Evolutionary conservation across 2,329 filamentous ascomycete genomes (phyloP).

Genomic region (Albifimbria verrucaria): DNA sequence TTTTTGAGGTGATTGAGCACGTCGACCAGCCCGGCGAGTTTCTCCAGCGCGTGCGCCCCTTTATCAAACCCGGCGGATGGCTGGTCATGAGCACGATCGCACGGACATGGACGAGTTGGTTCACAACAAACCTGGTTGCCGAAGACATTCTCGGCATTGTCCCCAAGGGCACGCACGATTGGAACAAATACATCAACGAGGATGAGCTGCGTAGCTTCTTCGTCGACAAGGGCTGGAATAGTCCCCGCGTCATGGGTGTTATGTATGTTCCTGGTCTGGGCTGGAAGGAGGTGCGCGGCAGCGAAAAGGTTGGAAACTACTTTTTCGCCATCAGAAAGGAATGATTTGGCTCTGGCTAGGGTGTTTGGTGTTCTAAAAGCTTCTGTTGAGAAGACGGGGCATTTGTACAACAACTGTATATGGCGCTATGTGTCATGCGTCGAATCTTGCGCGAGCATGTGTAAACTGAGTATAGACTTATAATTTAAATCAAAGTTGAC

Average conservation of each 20-base stretch:
- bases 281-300: slow-evolving; percentile 78
- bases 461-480: no score
- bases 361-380: not conserved
- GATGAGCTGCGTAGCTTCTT: slow-evolving; percentile 65
- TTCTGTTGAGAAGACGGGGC: not conserved
- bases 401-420: no score
- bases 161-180: slow-evolving; percentile 90
- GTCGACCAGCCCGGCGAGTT: slow-evolving; percentile 74
- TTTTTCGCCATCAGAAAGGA: slow-evolving; percentile 77
- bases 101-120: slow-evolving; percentile 81
- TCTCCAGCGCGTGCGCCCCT: slow-evolving; percentile 65
- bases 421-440: no score
- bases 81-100: slow-evolving; percentile 90
- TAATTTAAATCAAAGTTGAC: no score
- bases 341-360: no score
- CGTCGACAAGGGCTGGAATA: slow-evolving; percentile 54
- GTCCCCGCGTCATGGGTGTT: slow-evolving; percentile 68
- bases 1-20: slow-evolving; percentile 97
- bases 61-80: slow-evolving; percentile 90
- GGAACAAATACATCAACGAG: slow-evolving; percentile 92
- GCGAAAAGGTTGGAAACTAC: slow-evolving; percentile 90
- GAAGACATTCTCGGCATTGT: slow-evolving; percentile 87
- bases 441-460: no score
- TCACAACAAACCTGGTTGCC: slow-evolving; percentile 88
- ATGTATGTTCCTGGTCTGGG: slow-evolving; percentile 87